Percentiles rank a stretch among this genome's conserved stretches.
Conservation (phyloP, 768 basidiomycete genomes). For the Rhodotorula toruloides region DNA sequence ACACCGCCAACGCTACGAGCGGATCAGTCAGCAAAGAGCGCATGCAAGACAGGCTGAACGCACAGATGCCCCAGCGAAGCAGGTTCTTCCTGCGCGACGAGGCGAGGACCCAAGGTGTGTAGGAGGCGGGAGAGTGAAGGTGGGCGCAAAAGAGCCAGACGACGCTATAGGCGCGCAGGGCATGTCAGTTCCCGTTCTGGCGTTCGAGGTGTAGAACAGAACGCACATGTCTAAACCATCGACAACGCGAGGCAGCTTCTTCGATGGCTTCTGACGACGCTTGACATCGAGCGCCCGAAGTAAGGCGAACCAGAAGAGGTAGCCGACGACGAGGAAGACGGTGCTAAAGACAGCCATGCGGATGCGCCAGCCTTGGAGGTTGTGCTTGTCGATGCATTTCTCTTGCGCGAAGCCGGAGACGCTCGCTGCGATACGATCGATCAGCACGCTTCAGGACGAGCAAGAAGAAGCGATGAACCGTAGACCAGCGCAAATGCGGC, state of each 20-base stretch:
- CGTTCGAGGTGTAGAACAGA: too few relatives aligned
- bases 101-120: too few relatives aligned
- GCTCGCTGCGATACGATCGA: too few relatives aligned
- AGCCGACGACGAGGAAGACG: neutral
- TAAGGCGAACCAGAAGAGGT: neutral
- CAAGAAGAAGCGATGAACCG: neutral
- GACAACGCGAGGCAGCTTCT: neutral
- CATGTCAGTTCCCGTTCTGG: neutral
- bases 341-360: neutral
- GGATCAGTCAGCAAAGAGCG: too few relatives aligned
- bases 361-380: slow-evolving; percentile 3
- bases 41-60: neutral
- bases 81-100: neutral
- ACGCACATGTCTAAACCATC: neutral
- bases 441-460: too few relatives aligned
- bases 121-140: too few relatives aligned
- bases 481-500: neutral
- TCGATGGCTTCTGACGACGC: neutral
- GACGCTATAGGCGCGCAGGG: neutral
- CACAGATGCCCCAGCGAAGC: neutral
- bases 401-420: neutral
- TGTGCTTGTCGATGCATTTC: slow-evolving; percentile 13
- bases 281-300: neutral
- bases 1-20: neutral
- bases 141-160: neutral